Conservation (phyloP, 192 early-diverging fungal species). For the Ambispora gerdemannii region DNA sequence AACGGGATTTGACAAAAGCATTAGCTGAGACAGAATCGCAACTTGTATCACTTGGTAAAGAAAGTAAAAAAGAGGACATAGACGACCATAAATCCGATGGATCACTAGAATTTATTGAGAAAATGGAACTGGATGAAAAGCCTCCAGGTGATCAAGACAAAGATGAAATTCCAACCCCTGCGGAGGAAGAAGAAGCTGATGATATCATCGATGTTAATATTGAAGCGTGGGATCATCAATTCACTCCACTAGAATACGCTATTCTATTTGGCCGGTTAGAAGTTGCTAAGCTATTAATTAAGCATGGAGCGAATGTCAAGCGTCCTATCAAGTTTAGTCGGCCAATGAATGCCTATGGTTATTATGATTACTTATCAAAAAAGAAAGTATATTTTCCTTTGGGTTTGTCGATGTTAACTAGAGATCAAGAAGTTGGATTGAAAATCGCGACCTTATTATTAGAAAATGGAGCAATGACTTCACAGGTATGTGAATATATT, state of each 20-base stretch:
- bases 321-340: not conserved
- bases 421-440: not conserved
- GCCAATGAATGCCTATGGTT: not conserved
- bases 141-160: not conserved
- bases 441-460: conserved; percentile 17
- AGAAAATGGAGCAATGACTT: not conserved
- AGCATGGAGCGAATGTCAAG: not conserved
- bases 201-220: conserved; percentile 15
- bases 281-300: conserved; percentile 1
- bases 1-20: not conserved
- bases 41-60: not conserved
- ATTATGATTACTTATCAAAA: not conserved
- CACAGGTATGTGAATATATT: conserved; percentile 5
- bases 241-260: conserved; percentile 11
- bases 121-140: not conserved
- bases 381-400: conserved; percentile 15
- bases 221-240: conserved; percentile 7
- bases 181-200: not conserved
- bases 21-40: not conserved
- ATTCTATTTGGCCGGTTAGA: conserved; percentile 14
- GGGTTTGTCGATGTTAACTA: not conserved
- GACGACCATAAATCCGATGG: not conserved
- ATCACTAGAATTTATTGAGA: conserved; percentile 1
- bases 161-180: not conserved
- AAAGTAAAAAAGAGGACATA: not conserved